These are phyloP conservation scores for Guyanaporus albipodus DNA, from an alignment of 768 basidiomycete species.

Conservation along the genomic window DNA sequence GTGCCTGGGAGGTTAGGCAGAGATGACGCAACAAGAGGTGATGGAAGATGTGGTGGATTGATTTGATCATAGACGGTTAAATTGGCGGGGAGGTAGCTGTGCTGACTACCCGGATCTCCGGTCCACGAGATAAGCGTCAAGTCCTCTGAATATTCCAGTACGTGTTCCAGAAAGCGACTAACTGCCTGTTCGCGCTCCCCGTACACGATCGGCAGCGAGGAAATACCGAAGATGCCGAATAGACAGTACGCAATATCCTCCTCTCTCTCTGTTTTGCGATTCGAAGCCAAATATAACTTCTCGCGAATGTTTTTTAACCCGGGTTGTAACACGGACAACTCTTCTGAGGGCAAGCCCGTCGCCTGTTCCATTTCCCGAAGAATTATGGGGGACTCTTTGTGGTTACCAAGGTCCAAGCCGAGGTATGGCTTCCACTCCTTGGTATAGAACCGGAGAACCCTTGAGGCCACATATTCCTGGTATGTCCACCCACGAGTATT, in stretches of 20 bases:
- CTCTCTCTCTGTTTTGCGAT: neutral
- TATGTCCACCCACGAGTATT: constrained; percentile 11
- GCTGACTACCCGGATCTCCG: neutral
- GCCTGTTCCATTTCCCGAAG: constrained; percentile 3
- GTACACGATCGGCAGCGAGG: constrained; percentile 4
- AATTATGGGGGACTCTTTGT: constrained; percentile 1
- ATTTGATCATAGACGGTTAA: constrained; percentile 1
- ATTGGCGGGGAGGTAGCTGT: constrained; percentile 1
- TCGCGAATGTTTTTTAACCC: constrained; percentile 5
- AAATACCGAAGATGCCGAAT: constrained; percentile 5
- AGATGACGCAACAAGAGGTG: neutral
- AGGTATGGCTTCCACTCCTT: constrained; percentile 11
- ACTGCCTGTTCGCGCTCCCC: constrained; percentile 7
- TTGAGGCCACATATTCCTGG: constrained; percentile 7
- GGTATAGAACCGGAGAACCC: constrained; percentile 6
- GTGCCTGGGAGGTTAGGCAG: neutral
- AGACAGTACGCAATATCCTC: constrained; percentile 11
- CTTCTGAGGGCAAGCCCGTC: neutral
- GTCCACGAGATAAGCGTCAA: constrained; percentile 9
- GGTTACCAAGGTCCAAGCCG: neutral
- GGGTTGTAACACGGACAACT: neutral
- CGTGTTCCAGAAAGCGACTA: constrained; percentile 5
- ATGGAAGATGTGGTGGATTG: neutral
- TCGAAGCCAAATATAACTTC: constrained; percentile 8
- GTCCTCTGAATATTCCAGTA: neutral